These are phyloP conservation scores for Colletotrichum chrysophilum DNA, from an alignment of 2,329 filamentous ascomycete genomes.

Conservation along the genomic window DNA sequence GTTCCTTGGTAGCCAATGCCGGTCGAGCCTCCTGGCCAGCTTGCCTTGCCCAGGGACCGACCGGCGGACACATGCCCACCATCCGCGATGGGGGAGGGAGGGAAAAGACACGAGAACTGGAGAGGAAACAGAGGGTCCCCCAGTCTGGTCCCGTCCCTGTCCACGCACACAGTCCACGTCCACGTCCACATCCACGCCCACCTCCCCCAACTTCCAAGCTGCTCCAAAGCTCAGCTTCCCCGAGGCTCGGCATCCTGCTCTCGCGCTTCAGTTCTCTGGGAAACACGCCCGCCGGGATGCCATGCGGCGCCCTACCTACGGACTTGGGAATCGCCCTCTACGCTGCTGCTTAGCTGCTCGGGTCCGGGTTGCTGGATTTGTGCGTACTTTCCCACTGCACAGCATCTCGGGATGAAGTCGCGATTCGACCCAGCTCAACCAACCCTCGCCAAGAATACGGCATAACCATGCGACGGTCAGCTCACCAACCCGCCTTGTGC, in stretches of 20 bases:
- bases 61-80: not conserved
- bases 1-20: slow-evolving; percentile 4
- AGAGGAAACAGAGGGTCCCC: not conserved
- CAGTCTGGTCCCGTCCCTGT: not conserved
- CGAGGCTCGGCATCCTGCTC: not conserved
- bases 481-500: not conserved
- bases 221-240: not conserved
- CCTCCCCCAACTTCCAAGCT: not conserved
- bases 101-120: not conserved
- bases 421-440: not conserved
- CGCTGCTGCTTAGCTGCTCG: not conserved
- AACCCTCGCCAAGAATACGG: not conserved
- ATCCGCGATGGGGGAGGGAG: not conserved
- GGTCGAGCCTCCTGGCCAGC: not conserved
- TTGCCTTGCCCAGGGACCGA: not conserved
- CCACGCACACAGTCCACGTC: not conserved
- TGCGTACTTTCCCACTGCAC: not conserved
- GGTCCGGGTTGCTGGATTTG: not conserved
- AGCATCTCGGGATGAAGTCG: not conserved
- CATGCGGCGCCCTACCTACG: not conserved
- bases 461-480: not conserved
- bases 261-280: not conserved
- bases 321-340: not conserved
- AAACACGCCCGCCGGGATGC: not conserved
- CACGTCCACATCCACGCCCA: not conserved